Conservation (phyloP, 2,329 filamentous ascomycete genomes). For the Claviceps africana region DNA sequence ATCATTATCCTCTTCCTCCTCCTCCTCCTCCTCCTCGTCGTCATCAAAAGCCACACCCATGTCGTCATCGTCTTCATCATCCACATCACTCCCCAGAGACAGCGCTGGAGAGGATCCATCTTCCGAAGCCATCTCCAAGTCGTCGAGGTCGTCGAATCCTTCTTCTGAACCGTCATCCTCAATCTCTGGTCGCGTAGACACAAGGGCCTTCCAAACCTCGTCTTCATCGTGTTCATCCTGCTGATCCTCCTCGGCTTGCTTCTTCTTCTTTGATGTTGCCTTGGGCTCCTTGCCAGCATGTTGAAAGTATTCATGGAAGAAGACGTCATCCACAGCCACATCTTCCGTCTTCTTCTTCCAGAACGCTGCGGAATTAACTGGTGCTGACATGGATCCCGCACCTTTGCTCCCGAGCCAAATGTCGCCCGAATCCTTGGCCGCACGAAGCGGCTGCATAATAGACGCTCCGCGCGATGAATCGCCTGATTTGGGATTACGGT, state of each 20-base stretch:
- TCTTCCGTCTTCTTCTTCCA: conserved; percentile 84
- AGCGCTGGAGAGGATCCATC: conserved; percentile 25
- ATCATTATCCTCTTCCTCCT: no score
- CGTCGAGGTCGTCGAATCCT: conserved; percentile 35
- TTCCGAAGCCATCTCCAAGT: conserved; percentile 34
- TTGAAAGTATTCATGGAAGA: conserved; percentile 96
- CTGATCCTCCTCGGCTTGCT: conserved; percentile 32
- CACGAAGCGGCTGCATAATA: conserved; percentile 84
- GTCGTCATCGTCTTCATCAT: conserved; percentile 26
- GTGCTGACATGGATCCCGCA: conserved; percentile 20
- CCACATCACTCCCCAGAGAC: conserved; percentile 30
- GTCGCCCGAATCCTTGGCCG: conserved; percentile 37
- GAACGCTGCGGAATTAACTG: conserved; percentile 76
- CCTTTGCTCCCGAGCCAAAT: conserved; percentile 41
- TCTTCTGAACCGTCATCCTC: conserved; percentile 36
- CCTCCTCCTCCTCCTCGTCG: conserved; percentile 9
- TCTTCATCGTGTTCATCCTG: conserved; percentile 49
- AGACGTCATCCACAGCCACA: conserved; percentile 80
- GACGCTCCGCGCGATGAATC: conserved; percentile 60
- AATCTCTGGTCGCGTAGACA: conserved; percentile 60
- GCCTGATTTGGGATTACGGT: conserved; percentile 73
- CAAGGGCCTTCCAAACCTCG: conserved; percentile 85
- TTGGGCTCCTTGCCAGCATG: conserved; percentile 51
- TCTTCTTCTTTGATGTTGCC: conserved; percentile 37
- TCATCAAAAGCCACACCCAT: conserved; percentile 21